These are phyloP conservation scores for Polytrichum commune DNA, from an alignment of 225 moss, liverwort and hornwort species.

Conservation along the genomic window DNA sequence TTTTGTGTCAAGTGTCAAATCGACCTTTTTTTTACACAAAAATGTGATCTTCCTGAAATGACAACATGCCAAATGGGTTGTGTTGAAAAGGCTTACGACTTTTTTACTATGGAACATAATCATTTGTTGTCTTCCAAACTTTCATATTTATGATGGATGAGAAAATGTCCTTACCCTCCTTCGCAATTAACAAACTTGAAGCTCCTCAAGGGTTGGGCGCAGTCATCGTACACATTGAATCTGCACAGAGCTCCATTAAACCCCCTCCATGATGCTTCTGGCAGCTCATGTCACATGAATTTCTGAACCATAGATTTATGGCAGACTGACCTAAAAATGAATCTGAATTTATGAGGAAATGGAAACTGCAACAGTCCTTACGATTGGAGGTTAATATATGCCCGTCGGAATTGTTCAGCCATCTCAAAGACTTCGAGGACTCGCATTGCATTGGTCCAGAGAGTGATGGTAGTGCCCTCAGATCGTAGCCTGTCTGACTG, in stretches of 20 bases:
- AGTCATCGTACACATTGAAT: too few species aligned
- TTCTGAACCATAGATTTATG: not conserved
- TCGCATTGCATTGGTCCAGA: conserved; percentile 27
- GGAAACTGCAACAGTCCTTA: not conserved
- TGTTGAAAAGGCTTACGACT: too few species aligned
- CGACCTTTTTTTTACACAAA: too few species aligned
- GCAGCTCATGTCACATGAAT: not conserved
- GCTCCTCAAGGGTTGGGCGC: too few species aligned
- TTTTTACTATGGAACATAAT: too few species aligned
- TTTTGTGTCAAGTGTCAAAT: too few species aligned
- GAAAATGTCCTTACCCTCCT: not conserved
- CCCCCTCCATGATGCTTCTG: not conserved
- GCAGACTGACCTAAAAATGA: not conserved
- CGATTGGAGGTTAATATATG: not conserved
- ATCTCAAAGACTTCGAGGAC: not conserved
- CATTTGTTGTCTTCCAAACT: too few species aligned
- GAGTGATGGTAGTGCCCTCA: conserved; percentile 17
- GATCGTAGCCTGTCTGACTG: conserved; percentile 23
- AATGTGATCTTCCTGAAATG: too few species aligned
- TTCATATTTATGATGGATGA: not conserved
- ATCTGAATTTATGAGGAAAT: not conserved
- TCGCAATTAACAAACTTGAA: too few species aligned
- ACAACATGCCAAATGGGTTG: too few species aligned
- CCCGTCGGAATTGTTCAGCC: not conserved
- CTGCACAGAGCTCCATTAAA: not conserved